phyloP scores from a whole-genome alignment of 805 yeast genomes.

The Candida piceae region DNA sequence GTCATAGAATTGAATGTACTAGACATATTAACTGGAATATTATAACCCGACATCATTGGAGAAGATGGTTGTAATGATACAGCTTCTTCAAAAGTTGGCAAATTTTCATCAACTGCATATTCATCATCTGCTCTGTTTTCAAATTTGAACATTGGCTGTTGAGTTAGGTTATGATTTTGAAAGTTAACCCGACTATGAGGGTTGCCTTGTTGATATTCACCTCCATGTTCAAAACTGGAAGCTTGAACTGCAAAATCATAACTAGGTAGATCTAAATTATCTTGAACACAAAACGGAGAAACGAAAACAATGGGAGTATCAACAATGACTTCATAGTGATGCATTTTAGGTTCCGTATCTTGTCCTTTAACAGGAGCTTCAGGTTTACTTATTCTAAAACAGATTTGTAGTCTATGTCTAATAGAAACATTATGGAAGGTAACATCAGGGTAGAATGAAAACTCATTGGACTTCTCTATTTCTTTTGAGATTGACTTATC shows the following conservation, averaged over 20 bases:
- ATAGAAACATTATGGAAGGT: conserved; percentile 59
- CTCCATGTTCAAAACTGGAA: conserved; percentile 7
- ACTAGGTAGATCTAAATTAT: conserved; percentile 36
- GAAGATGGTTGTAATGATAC: conserved; percentile 40
- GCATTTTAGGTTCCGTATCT: conserved; percentile 41
- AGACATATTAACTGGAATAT: conserved; percentile 27
- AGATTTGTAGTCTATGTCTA: conserved; percentile 64
- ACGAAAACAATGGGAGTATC: conserved; percentile 66
- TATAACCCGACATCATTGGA: conserved; percentile 35
- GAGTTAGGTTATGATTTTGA: conserved; percentile 3
- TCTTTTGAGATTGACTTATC: no score
- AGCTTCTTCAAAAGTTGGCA: conserved; percentile 68
- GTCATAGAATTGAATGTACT: conserved; percentile 28
- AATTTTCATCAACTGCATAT: conserved; percentile 16
- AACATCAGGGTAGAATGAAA: conserved; percentile 53
- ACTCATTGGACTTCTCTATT: conserved; percentile 14
- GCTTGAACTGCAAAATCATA: conserved; percentile 28
- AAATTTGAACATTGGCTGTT: neutral
- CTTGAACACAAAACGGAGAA: conserved; percentile 34
- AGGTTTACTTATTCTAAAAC: conserved; percentile 61
- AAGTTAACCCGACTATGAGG: no score
- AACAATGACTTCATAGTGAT: conserved; percentile 75
- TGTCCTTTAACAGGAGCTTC: conserved; percentile 36
- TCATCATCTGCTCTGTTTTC: conserved; percentile 2
- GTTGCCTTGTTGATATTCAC: conserved; percentile 5